Percentiles rank a stretch among this genome's conserved stretches.
phyloP scores from a whole-genome alignment of 2,329 filamentous ascomycete genomes.

The Fusarium vanettenii region DNA sequence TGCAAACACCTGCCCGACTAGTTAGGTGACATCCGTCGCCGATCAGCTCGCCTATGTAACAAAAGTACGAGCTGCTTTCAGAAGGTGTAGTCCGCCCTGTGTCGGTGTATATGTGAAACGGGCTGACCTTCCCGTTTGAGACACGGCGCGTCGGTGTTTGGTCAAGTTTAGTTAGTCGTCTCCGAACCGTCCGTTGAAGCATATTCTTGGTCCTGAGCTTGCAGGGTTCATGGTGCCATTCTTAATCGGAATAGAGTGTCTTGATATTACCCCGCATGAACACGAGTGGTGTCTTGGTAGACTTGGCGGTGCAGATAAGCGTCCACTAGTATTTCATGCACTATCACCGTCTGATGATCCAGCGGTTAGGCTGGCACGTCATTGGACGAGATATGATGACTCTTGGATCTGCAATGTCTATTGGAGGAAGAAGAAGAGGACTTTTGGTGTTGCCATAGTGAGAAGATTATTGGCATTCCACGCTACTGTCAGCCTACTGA shows the following conservation, averaged over 20 bases:
- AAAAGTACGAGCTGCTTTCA: background rate
- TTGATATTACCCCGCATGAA: background rate
- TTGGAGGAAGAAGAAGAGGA: background rate
- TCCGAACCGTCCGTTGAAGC: background rate
- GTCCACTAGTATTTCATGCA: background rate
- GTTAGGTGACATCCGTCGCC: slow-evolving; percentile 5
- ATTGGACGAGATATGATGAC: background rate
- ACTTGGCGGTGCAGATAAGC: background rate
- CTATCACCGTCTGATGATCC: background rate
- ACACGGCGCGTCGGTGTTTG: background rate
- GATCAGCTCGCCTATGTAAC: background rate
- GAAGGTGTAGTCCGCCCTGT: background rate
- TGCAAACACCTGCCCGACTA: slow-evolving; percentile 8
- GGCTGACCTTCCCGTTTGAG: background rate
- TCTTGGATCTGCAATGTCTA: background rate
- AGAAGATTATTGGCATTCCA: background rate
- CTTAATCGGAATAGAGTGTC: background rate
- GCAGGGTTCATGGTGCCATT: background rate
- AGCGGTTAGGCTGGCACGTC: background rate
- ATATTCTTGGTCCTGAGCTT: background rate
- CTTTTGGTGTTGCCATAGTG: background rate
- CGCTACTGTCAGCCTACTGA: background rate
- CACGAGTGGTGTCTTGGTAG: background rate
- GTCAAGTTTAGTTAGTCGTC: background rate
- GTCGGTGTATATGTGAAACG: background rate